Percentiles rank a stretch among this genome's conserved stretches.
phyloP scores from a whole-genome alignment of 345 rosid species.

The Moringa oleifera region DNA sequence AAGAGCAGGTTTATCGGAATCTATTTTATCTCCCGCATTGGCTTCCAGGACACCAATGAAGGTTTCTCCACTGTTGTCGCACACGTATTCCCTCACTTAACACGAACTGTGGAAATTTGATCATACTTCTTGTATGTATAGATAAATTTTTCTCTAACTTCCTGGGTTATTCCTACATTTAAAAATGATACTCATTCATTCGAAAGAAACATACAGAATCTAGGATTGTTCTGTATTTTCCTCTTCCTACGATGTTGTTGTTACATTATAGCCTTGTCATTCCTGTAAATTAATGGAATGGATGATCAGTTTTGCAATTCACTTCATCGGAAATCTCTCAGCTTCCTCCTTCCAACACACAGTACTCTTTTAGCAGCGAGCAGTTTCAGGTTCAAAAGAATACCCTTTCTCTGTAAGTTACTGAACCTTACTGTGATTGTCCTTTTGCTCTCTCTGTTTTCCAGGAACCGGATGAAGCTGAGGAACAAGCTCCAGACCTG shows the following conservation, averaged over 20 bases:
- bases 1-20: constrained; percentile 4
- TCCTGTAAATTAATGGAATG: no score
- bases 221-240: neutral
- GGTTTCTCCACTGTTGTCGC: neutral
- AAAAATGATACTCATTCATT: constrained; percentile 1
- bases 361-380: no score
- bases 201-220: neutral
- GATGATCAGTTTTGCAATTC: no score
- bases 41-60: neutral
- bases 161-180: constrained; percentile 1
- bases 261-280: neutral
- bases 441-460: no score
- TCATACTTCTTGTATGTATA: constrained; percentile 21
- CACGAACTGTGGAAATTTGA: constrained; percentile 5
- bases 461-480: no score
- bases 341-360: no score
- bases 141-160: constrained; percentile 16
- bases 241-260: neutral
- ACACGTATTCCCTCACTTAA: neutral
- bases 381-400: no score
- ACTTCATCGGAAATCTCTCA: no score
- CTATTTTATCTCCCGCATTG: neutral
- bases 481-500: no score
- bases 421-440: no score
- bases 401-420: no score